Evolutionary conservation across 768 basidiomycete species (phyloP), one percentile per base, ranked within the genome.

Genomic region (Suillus lakei): DNA sequence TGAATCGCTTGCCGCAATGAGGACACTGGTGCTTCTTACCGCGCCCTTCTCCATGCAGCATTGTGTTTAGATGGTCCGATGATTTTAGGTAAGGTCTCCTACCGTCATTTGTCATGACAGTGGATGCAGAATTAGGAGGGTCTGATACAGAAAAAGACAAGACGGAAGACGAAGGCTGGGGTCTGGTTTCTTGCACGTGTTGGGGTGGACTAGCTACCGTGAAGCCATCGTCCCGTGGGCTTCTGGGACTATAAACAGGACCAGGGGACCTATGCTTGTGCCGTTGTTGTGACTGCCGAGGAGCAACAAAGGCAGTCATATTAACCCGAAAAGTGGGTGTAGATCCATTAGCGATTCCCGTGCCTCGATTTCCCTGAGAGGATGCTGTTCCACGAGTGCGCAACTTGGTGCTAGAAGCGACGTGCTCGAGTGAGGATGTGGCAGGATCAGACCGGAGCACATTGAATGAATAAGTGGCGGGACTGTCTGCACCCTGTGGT

Each of bases 401-500:
- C 23, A 79, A 74, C 7, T 80, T 80, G 26, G 76, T 78, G 69
- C 80, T 81, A 39, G 84, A 81, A 9, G 80, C 73, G 58, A 83
- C 76, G 54, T 83, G 84, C 61, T 84, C 76, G 12, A 83, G 77
- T 12, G 83, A 82, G 4, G 79, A 69, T 4, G 74, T 77, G 62
- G 78, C 50, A 32, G 83, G 82, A 65, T 81, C 79, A 7, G 84
- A 80, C 23, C 81, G 77, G 43, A 82, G 76, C n/a, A 84, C 80
- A 68, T 79, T 80, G 73, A 82, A 85, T 2, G 81, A 81, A 69
- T 77, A 80, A 32, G 41, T 64, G 21, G 64, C 51, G 9, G 65
- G 66, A 38, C 64, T 66, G 7, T 71, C 64, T 32, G 62, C 62
- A 12, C 58, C 66, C 28, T 70, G 74, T 18, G 67, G 62, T 4